Evolutionary conservation across 2,329 filamentous ascomycete genomes (phyloP).

Genomic region (Podosphaera xanthii): DNA sequence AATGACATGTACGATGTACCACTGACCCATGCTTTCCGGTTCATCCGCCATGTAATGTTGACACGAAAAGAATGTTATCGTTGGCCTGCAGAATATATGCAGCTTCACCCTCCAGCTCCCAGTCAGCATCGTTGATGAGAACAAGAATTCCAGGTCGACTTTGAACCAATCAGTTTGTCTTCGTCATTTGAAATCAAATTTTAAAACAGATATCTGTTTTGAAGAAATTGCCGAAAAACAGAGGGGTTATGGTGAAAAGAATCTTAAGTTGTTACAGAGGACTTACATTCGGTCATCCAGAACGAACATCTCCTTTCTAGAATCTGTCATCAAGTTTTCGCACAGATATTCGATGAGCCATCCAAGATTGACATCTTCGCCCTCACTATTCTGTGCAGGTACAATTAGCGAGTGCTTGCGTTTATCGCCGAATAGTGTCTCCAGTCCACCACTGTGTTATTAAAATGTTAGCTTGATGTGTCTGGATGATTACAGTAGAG

Average conservation of each 20-base stretch:
- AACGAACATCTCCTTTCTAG: conserved; percentile 70
- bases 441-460: conserved; percentile 53
- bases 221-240: background rate
- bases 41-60: conserved; percentile 82
- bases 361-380: conserved; percentile 41
- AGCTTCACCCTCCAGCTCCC: conserved; percentile 92
- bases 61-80: conserved; percentile 89
- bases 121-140: conserved; percentile 92
- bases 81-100: conserved; percentile 59
- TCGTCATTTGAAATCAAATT: conserved; percentile 19
- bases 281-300: conserved; percentile 69
- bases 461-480: conserved; percentile 2
- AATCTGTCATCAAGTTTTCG: conserved; percentile 63
- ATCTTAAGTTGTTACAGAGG: background rate
- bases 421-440: conserved; percentile 78
- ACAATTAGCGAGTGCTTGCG: conserved; percentile 48
- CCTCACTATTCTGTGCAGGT: conserved; percentile 36
- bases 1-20: too few species aligned
- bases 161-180: too few species aligned
- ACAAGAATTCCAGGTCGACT: conserved; percentile 83
- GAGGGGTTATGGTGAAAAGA: background rate
- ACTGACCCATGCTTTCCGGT: too few species aligned
- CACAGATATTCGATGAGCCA: conserved; percentile 63
- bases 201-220: conserved; percentile 1
- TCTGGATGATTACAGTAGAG: background rate